These are phyloP conservation scores for Bifiguratus adelaidae DNA, from an alignment of 192 early-diverging fungal genomes.

Conservation along the genomic window DNA sequence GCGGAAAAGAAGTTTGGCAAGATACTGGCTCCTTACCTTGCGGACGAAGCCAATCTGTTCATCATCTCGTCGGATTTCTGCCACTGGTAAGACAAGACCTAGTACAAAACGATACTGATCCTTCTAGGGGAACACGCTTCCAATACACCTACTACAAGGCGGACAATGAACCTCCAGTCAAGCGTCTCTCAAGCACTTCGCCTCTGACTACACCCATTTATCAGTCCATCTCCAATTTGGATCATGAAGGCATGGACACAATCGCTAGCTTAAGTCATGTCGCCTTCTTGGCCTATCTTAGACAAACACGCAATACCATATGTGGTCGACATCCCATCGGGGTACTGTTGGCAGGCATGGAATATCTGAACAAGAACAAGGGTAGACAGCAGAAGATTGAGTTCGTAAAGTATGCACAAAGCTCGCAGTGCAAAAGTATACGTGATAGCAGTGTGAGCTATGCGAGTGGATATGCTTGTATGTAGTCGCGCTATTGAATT, in stretches of 20 bases:
- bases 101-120: too few species aligned
- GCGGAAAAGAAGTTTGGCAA: conserved; percentile 60
- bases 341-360: conserved; percentile 43
- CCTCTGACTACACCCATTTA: conserved; percentile 45
- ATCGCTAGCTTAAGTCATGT: conserved; percentile 54
- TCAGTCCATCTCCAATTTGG: conserved; percentile 68
- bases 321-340: conserved; percentile 90
- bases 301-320: conserved; percentile 80
- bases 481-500: too few species aligned
- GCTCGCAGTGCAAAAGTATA: conserved; percentile 39
- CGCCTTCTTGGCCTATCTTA: conserved; percentile 60
- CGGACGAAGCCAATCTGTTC: conserved; percentile 63
- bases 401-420: conserved; percentile 86
- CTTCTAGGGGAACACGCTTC: conserved; percentile 69
- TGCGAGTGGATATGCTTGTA: conserved; percentile 54
- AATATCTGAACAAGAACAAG: background rate
- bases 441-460: conserved; percentile 73
- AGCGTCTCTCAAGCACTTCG: background rate
- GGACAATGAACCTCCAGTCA: conserved; percentile 12
- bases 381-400: conserved; percentile 20
- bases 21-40: conserved; percentile 65
- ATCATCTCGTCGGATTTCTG: conserved; percentile 97
- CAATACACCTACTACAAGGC: conserved; percentile 57
- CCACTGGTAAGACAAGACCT: conserved; percentile 59
- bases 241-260: conserved; percentile 68